Percentiles rank a stretch among this genome's conserved stretches.
Conservation (phyloP, 208 protist genomes). For the Trypanosoma platydactyli region DNA sequence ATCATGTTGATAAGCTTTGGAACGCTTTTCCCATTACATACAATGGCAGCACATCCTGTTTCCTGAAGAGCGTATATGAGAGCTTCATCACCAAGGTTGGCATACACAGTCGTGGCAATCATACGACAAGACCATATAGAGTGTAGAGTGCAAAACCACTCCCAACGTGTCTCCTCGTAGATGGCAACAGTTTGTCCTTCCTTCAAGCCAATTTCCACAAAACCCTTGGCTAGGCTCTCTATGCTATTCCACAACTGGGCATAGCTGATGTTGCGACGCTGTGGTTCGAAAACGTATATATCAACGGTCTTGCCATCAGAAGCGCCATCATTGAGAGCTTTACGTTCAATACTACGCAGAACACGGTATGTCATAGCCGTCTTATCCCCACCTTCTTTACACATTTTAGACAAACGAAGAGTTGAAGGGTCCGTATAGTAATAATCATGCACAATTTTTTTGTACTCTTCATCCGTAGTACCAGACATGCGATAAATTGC, state of each 20-base stretch:
- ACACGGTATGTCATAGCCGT: constrained; percentile 57
- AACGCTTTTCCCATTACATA: constrained; percentile 69
- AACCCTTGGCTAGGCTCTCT: constrained; percentile 47
- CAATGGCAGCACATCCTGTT: constrained; percentile 59
- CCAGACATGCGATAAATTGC: constrained; percentile 70
- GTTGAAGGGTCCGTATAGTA: constrained; percentile 45
- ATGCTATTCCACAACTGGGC: constrained; percentile 49
- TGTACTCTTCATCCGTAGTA: constrained; percentile 43
- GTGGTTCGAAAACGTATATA: constrained; percentile 62
- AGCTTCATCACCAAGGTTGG: constrained; percentile 83
- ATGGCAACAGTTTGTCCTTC: constrained; percentile 52
- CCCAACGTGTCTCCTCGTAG: constrained; percentile 85
- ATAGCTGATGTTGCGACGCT: constrained; percentile 60
- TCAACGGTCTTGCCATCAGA: constrained; percentile 53
- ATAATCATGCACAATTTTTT: constrained; percentile 41
- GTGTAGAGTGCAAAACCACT: constrained; percentile 76
- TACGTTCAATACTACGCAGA: constrained; percentile 44
- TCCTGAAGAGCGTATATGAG: constrained; percentile 76
- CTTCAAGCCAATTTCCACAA: constrained; percentile 56
- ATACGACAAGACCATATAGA: constrained; percentile 62
- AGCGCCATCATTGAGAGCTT: constrained; percentile 31
- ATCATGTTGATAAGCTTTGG: constrained; percentile 53
- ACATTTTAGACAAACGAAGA: constrained; percentile 37
- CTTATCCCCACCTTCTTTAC: constrained; percentile 44
- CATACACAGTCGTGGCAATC: constrained; percentile 79